Base-by-base conservation (phyloP, 768 basidiomycete genomes). In the Panaeolus papilionaceus region DNA sequence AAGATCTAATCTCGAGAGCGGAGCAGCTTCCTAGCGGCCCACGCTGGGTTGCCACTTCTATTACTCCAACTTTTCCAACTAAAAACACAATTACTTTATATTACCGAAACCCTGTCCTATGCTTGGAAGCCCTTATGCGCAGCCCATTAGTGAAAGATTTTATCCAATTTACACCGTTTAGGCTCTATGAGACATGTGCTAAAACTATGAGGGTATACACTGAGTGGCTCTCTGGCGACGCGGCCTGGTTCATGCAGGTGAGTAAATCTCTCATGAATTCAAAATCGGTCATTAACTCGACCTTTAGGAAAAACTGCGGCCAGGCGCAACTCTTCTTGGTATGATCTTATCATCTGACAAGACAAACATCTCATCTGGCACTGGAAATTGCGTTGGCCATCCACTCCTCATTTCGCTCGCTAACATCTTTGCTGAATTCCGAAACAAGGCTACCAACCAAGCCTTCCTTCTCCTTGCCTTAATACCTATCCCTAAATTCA, bases 401-500 rank as follows among this genome's bases (percentile, higher is more conserved):
- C 80, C 77, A 0, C 63, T 80, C 0, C 66, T 80, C 0, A 65
- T 81, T 8, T 75, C 67, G 0, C 49, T 80, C 5, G 77, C 77
- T 11, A 81, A 82, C 65, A 75, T 82, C 0, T 64, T 71, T 38
- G 69, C 72, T 39, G 73, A 71, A 1, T 69, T 79, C 38, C 23
- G 23, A 23, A 23, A 23, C 23, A 23, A 23, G 23, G 23, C 23
- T 23, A 23, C 23, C 23, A 23, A 74, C n/a, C 72, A 78, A 58
- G 58, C 68, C 0, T 81, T 71, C n/a, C 66, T 71, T 0, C 66
- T 78, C 0, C 68, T 71, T 3, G 78, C 76, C 0, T 71, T 79
- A 4, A 70, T 80, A 0, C 80, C 79, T 1, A 74, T 80, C 8
- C 73, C 77, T 0, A 75, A 73, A 14, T 80, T 80, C 47, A 63